phyloP scores from a whole-genome alignment of 2,329 filamentous ascomycete species.

The Botryotinia narcissicola region DNA sequence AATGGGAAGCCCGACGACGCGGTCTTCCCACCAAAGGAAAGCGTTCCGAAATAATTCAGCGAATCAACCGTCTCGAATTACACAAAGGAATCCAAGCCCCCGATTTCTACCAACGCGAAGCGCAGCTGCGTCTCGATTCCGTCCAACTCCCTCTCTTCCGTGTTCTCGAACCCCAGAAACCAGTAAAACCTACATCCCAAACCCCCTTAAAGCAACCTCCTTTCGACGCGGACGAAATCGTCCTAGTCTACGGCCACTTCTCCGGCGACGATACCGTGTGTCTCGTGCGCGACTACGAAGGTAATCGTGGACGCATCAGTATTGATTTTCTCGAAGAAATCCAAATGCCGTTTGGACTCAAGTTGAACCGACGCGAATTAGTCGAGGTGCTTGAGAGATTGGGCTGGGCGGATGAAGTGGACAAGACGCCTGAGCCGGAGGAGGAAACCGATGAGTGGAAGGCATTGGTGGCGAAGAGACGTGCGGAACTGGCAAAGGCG shows the following conservation, averaged over 20 bases:
- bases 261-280: not conserved
- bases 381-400: not conserved
- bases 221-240: not conserved
- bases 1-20: slow-evolving; percentile 11
- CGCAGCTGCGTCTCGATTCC: not conserved
- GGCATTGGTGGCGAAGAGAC: not conserved
- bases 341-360: slow-evolving; percentile 6
- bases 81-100: not conserved
- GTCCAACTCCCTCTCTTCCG: not conserved
- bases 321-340: not conserved
- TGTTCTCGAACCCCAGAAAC: not conserved
- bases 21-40: not conserved
- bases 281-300: slow-evolving; percentile 12
- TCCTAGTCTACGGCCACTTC: not conserved
- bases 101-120: not conserved
- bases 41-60: not conserved
- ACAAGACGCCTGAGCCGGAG: not conserved
- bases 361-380: not conserved
- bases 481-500: not conserved
- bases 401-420: slow-evolving; percentile 1
- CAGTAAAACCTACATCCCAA: not conserved
- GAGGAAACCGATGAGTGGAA: not conserved
- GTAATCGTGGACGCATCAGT: not conserved
- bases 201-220: not conserved
- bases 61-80: not conserved